Evolutionary conservation across 1,139 yeast species (phyloP), one percentile per base, ranked within the genome.

Genomic region (Pichia sp.): DNA sequence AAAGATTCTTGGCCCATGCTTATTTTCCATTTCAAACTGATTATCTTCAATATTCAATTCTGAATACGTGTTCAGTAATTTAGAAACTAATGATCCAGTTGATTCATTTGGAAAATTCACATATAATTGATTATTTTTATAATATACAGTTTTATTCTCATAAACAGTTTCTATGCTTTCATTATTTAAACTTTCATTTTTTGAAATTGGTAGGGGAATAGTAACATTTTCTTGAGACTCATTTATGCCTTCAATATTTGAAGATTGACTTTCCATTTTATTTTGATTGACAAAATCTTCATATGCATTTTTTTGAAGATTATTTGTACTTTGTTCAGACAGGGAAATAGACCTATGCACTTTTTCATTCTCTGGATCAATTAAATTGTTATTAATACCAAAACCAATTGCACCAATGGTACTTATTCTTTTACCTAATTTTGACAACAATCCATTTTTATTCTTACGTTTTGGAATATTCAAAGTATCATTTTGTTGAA

Each of bases 61-160:
- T 2, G 47, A 43, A 16, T 46, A 46, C 2, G 47, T 26, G 29
- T 39, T 38, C 2, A 46, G 24, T 16, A 46, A 23, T 29, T 41
- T 32, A 1, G 46, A 40, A 6, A 43, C 41, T 4, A 46, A 22
- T 10, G 49, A 46, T 4, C 22, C 28, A 6, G 25, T 9, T 8
- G 49, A 46, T 6, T 40, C 42, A 40, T 40, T 31, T 24, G 49
- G 26, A n/a, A 46, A 37, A 30, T 46, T 43, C 3, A 40, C 4
- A 29, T 23, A 37, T 3, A 42, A 8, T 23, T 45, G 46, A n/a
- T 42, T 42, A 16, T 37, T 20, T 12, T 39, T 35, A 2, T 31
- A 10, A 12, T 36, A 39, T 9, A 41, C 45, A 6, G 20, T 22
- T 6, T 37, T 11, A 16, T 26, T n/a, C 24, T 40, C n/a, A 34